A percentile compares a stretch with the other conserved stretches of the same genome.
Evolutionary conservation across 2,329 filamentous ascomycete species (phyloP).

Genomic region (Scorias spongiosa): DNA sequence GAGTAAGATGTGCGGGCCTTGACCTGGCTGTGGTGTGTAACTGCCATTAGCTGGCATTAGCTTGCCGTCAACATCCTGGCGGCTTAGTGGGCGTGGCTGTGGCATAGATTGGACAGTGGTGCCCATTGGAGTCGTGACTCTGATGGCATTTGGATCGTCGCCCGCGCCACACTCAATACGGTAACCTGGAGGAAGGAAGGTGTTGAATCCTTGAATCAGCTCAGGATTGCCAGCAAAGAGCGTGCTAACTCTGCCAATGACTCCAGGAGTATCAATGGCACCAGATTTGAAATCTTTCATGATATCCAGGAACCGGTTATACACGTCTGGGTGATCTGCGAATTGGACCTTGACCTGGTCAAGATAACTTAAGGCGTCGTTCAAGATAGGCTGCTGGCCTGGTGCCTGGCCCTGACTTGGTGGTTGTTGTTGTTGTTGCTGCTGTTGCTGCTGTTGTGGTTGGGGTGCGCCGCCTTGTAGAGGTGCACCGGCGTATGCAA

Average conservation of each 20-base stretch:
- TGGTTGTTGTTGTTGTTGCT: slow-evolving; percentile 11
- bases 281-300: slow-evolving; percentile 99
- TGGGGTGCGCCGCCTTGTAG: slow-evolving; percentile 10
- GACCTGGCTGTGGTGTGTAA: slow-evolving; percentile 26
- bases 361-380: slow-evolving; percentile 82
- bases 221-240: slow-evolving; percentile 89
- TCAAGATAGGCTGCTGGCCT: slow-evolving; percentile 72
- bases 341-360: slow-evolving; percentile 99
- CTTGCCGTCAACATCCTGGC: slow-evolving; percentile 11
- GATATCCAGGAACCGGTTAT: slow-evolving; percentile 91
- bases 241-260: slow-evolving; percentile 90
- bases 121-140: slow-evolving; percentile 95
- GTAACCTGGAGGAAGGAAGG: slow-evolving; percentile 86
- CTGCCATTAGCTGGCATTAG: slow-evolving; percentile 18
- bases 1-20: slow-evolving; percentile 24
- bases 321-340: slow-evolving; percentile 90
- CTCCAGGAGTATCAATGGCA: slow-evolving; percentile 92
- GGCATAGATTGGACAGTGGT: slow-evolving; percentile 85
- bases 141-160: slow-evolving; percentile 87
- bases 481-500: slow-evolving; percentile 26
- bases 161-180: slow-evolving; percentile 90
- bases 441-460: slow-evolving; percentile 13
- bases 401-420: slow-evolving; percentile 42
- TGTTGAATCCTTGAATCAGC: slow-evolving; percentile 89
- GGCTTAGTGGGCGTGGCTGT: slow-evolving; percentile 28